Evolutionary conservation across 1,284 basidiomycete genomes (phyloP).

Genomic region (Schizopora paradoxa): DNA sequence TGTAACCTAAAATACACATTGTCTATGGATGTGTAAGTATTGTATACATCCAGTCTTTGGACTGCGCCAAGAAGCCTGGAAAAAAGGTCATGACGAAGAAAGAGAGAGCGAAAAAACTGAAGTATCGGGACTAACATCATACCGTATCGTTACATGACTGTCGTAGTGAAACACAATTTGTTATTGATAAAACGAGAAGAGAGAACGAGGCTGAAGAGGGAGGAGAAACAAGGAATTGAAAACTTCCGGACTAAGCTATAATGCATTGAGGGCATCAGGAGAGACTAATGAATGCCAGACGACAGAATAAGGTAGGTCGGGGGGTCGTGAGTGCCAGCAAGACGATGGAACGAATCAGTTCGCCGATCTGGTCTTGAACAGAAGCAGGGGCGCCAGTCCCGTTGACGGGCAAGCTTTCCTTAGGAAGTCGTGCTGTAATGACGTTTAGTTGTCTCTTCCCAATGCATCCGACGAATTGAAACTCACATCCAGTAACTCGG

Average conservation of each 20-base stretch:
- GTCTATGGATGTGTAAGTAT: no score
- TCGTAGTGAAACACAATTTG: not conserved
- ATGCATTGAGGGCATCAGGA: not conserved
- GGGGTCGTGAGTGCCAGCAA: conserved; percentile 1
- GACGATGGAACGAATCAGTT: conserved; percentile 1
- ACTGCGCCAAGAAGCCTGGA: no score
- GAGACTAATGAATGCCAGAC: not conserved
- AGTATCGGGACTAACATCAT: conserved; percentile 1
- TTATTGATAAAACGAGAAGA: conserved; percentile 7
- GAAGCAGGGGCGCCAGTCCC: conserved; percentile 78
- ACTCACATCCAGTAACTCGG: conserved; percentile 84
- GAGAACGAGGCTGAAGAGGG: conserved; percentile 2
- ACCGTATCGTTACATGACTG: conserved; percentile 16
- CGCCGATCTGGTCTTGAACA: conserved; percentile 42
- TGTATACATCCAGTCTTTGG: no score
- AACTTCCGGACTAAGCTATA: not conserved
- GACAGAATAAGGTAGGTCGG: not conserved
- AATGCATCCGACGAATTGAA: conserved; percentile 5
- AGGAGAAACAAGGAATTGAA: conserved; percentile 5
- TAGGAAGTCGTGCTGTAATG: conserved; percentile 80
- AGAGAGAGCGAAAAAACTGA: not conserved
- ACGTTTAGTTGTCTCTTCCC: conserved; percentile 7
- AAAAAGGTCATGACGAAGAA: no score
- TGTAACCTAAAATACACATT: no score
- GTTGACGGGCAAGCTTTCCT: conserved; percentile 79